Evolutionary conservation across 306 rosid species (phyloP).

Genomic region (Pueraria montana): DNA sequence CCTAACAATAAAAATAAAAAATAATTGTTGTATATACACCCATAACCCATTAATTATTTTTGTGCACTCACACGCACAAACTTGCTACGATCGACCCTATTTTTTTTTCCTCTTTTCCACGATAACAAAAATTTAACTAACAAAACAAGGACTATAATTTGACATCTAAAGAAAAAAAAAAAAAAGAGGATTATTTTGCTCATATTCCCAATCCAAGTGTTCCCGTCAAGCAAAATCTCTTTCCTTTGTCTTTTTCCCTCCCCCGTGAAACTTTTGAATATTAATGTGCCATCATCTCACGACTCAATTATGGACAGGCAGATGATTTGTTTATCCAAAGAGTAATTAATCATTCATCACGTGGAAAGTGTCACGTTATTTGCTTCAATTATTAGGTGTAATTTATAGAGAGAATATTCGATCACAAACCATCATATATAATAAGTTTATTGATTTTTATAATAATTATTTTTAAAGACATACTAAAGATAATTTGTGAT

Average conservation of each 20-base stretch:
- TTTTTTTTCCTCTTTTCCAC: not conserved
- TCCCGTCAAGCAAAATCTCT: not conserved
- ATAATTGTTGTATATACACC: not conserved
- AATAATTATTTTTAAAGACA: too few species aligned
- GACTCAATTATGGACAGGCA: conserved; percentile 27
- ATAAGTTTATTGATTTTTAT: too few species aligned
- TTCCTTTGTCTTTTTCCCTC: conserved; percentile 21
- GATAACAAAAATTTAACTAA: not conserved
- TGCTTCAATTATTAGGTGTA: not conserved
- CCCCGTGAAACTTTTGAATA: conserved; percentile 33
- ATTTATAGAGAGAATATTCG: too few species aligned
- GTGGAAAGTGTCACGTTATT: not conserved
- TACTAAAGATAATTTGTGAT: too few species aligned
- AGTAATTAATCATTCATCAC: conserved; percentile 40
- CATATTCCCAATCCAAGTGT: conserved; percentile 2
- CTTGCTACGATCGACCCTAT: not conserved
- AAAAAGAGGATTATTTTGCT: conserved; percentile 2
- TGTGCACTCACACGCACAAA: not conserved
- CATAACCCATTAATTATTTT: too few species aligned
- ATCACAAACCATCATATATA: too few species aligned
- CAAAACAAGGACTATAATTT: not conserved
- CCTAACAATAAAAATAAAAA: not conserved
- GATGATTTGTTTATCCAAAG: conserved; percentile 41
- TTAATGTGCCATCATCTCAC: conserved; percentile 36
- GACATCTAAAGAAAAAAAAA: not conserved